phyloP scores from a whole-genome alignment of 768 basidiomycete genomes.

The Phaffia australis region DNA sequence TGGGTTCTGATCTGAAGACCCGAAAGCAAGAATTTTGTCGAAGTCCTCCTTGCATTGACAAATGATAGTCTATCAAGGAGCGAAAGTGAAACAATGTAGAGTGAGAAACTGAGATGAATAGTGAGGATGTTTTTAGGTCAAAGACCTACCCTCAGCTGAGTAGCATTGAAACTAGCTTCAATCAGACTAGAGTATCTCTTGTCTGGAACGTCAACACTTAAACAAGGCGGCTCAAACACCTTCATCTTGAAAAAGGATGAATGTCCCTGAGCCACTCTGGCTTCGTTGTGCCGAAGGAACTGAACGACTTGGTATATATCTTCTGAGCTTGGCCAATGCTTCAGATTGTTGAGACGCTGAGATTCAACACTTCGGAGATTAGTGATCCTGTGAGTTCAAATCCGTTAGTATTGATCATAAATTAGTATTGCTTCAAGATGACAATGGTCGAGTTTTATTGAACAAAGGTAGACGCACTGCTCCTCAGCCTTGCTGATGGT shows the following conservation, averaged over 20 bases:
- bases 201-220: constrained; percentile 61
- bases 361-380: not conserved
- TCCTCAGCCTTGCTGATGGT: too few species aligned
- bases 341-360: constrained; percentile 15
- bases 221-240: constrained; percentile 73
- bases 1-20: constrained; percentile 41
- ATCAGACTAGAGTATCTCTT: constrained; percentile 53
- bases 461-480: too few species aligned
- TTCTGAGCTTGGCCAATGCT: constrained; percentile 13
- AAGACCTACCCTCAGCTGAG: constrained; percentile 54
- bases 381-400: not conserved
- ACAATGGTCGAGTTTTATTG: too few species aligned
- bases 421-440: too few species aligned
- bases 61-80: constrained; percentile 60
- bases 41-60: constrained; percentile 75
- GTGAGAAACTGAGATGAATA: too few species aligned
- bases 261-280: constrained; percentile 41
- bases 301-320: constrained; percentile 55
- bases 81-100: too few species aligned
- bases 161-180: constrained; percentile 56
- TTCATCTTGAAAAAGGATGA: constrained; percentile 56
- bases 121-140: too few species aligned
- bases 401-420: too few species aligned
- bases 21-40: constrained; percentile 47
- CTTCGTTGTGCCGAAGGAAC: constrained; percentile 51